These are phyloP conservation scores for Pythium periplocum DNA, from an alignment of 352 stramenopile species.

Conservation along the genomic window DNA sequence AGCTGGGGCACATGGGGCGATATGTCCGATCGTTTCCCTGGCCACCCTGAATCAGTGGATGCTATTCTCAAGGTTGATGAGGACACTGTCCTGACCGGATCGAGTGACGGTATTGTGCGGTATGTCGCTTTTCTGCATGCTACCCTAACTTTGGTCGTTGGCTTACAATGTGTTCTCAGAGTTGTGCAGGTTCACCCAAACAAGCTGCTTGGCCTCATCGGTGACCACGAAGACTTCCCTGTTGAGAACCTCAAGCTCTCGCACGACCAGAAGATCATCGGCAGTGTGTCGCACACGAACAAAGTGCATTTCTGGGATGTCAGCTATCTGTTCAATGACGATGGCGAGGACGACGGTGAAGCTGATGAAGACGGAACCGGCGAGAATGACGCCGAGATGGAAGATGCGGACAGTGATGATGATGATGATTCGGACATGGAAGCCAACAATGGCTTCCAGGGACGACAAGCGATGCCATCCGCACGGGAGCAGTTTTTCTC, in stretches of 20 bases:
- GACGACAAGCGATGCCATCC: constrained; percentile 52
- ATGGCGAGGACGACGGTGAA: constrained; percentile 69
- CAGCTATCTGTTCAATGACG: constrained; percentile 88
- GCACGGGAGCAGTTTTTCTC: constrained; percentile 82
- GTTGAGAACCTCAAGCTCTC: constrained; percentile 90
- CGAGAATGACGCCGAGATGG: constrained; percentile 61
- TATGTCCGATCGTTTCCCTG: constrained; percentile 94
- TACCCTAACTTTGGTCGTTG: neutral
- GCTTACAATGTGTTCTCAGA: constrained; percentile 20
- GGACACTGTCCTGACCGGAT: constrained; percentile 95
- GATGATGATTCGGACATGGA: constrained; percentile 63
- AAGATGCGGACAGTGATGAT: constrained; percentile 80
- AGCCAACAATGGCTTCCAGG: constrained; percentile 15
- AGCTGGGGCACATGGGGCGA: constrained; percentile 95
- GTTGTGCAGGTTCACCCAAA: constrained; percentile 95
- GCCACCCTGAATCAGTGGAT: constrained; percentile 94
- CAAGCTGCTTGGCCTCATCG: constrained; percentile 95
- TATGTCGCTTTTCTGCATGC: constrained; percentile 9
- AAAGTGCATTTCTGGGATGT: constrained; percentile 96
- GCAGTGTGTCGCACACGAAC: constrained; percentile 92
- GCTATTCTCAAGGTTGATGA: constrained; percentile 95
- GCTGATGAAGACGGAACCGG: constrained; percentile 33
- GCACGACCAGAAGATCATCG: constrained; percentile 86
- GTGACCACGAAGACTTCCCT: constrained; percentile 94
- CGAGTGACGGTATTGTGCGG: constrained; percentile 93